A percentile compares a stretch with the other conserved stretches of the same genome.
Conservation (phyloP, 805 yeast species). For the Spathaspora passalidarum region DNA sequence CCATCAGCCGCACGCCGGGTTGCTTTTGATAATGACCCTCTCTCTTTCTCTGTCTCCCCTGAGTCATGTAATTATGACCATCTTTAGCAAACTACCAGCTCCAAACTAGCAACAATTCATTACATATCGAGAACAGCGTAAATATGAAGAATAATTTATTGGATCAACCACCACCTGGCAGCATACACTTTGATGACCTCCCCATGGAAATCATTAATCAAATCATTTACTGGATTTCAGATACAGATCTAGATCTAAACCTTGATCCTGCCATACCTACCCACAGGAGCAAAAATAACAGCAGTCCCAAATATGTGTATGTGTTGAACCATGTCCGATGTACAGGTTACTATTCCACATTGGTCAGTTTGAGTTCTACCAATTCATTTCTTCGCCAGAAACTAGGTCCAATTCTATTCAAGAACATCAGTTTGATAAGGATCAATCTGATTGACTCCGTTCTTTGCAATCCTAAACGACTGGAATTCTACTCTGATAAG, state of each 20-base stretch:
- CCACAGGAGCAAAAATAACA: neutral
- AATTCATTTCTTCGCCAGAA: constrained; percentile 19
- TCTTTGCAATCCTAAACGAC: constrained; percentile 17
- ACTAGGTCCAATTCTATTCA: constrained; percentile 19
- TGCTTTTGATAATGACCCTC: neutral
- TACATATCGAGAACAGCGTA: no score
- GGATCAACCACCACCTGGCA: neutral
- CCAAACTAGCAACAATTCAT: neutral
- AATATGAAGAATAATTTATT: no score
- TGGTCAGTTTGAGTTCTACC: constrained; percentile 21
- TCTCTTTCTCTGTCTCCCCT: no score
- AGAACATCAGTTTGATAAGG: constrained; percentile 22
- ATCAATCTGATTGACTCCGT: constrained; percentile 25
- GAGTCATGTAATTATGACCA: neutral
- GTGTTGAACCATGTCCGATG: constrained; percentile 9
- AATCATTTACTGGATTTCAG: constrained; percentile 13
- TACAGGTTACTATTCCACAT: constrained; percentile 8
- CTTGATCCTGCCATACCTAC: neutral
- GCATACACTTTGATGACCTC: constrained; percentile 10
- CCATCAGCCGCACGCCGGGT: neutral
- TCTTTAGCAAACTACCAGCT: neutral
- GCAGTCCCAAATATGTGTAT: constrained; percentile 8
- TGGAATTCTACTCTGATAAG: constrained; percentile 19
- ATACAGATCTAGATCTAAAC: constrained; percentile 7
- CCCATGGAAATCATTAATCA: constrained; percentile 18